Evolutionary conservation across 495 filamentous ascomycete species (phyloP).

Genomic region (Xylaria nigripes): DNA sequence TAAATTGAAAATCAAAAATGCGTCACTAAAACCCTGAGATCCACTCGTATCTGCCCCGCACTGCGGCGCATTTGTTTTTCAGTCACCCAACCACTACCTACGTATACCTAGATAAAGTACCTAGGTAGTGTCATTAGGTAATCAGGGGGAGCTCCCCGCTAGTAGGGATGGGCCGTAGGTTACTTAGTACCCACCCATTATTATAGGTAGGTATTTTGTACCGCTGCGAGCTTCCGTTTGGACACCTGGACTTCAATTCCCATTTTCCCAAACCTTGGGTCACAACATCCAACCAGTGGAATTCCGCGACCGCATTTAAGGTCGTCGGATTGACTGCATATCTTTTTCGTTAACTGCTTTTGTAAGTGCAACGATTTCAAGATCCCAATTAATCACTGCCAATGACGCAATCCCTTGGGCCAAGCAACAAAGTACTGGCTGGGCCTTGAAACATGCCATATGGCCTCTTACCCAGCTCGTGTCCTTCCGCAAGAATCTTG

Average conservation of each 20-base stretch:
- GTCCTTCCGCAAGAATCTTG: neutral
- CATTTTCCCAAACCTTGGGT: slow-evolving; percentile 1
- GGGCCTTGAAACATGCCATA: neutral
- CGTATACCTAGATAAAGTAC: too few relatives aligned
- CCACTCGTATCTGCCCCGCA: too few relatives aligned
- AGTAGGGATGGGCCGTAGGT: too few relatives aligned
- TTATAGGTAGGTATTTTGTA: neutral
- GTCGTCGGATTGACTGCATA: slow-evolving; percentile 9
- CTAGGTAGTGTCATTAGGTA: too few relatives aligned
- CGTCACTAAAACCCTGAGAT: too few relatives aligned
- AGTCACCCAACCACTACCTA: too few relatives aligned
- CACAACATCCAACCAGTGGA: slow-evolving; percentile 2
- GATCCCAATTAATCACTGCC: neutral
- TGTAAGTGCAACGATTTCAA: neutral
- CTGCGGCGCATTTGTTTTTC: too few relatives aligned
- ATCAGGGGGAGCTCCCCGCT: too few relatives aligned
- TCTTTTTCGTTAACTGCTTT: neutral
- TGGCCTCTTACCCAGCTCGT: neutral
- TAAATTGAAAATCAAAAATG: too few relatives aligned
- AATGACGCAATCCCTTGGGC: neutral
- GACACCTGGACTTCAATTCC: neutral
- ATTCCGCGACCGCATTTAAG: neutral
- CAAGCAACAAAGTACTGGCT: neutral
- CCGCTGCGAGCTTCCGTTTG: neutral
- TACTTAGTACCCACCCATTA: too few relatives aligned